A percentile compares a stretch with the other conserved stretches of the same genome.
phyloP scores from a whole-genome alignment of 495 filamentous ascomycete species.

The Penicillium salamii region DNA sequence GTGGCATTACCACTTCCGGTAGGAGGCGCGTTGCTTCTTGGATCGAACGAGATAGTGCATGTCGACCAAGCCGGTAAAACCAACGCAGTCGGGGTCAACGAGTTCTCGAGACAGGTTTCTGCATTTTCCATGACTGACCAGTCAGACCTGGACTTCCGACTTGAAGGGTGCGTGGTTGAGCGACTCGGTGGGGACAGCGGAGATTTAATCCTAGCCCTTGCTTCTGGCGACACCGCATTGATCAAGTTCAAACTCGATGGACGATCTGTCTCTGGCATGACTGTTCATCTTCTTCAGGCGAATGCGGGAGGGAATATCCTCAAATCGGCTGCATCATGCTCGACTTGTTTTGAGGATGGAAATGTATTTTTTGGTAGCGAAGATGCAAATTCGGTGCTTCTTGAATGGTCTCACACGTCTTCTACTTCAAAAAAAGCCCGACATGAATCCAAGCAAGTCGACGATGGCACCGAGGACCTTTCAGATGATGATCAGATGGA shows the following conservation, averaged over 20 bases:
- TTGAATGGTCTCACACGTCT: slow-evolving; percentile 71
- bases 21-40: slow-evolving; percentile 83
- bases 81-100: slow-evolving; percentile 91
- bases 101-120: slow-evolving; percentile 75
- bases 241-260: slow-evolving; percentile 86
- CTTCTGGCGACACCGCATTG: slow-evolving; percentile 70
- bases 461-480: slow-evolving; percentile 37
- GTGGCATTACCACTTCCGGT: slow-evolving; percentile 81
- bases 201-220: slow-evolving; percentile 80
- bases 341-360: slow-evolving; percentile 63
- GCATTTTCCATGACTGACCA: slow-evolving; percentile 82
- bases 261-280: slow-evolving; percentile 84
- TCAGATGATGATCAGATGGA: slow-evolving; percentile 55
- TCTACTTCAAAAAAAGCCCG: slow-evolving; percentile 41
- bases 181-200: slow-evolving; percentile 69
- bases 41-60: slow-evolving; percentile 87
- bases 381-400: slow-evolving; percentile 73
- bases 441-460: slow-evolving; percentile 48
- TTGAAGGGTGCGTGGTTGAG: slow-evolving; percentile 81
- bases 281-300: slow-evolving; percentile 57
- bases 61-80: slow-evolving; percentile 94
- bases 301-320: slow-evolving; percentile 61
- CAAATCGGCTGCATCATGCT: slow-evolving; percentile 63
- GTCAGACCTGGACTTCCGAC: slow-evolving; percentile 69
- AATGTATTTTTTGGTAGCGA: slow-evolving; percentile 83